Evolutionary conservation across 139 green algal genomes (phyloP), one percentile per base, ranked within the genome.

Genomic region (Nannochloris sp.): DNA sequence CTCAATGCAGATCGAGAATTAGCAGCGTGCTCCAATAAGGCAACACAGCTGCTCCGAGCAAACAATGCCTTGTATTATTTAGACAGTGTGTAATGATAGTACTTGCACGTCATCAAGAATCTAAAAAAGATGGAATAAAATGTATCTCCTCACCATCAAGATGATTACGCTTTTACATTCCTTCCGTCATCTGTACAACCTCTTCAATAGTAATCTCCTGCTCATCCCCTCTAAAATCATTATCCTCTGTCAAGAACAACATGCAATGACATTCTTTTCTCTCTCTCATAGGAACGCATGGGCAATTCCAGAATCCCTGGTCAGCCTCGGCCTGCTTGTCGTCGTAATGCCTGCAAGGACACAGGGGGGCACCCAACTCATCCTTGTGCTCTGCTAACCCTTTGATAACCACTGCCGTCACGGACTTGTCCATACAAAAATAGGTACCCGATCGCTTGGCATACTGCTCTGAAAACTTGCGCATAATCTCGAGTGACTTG

Each of bases 231-330:
- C 73, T 78, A 75, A 99, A 99, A 59, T 93, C 85, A 62, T 96
- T 96, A 65, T 97, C 93, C 44, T 94, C 82, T 2, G 89, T 97
- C 16, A 99, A 71, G 76, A 99, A 99, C 6, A 99, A 87, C 93
- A 99, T 99, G 87, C 93, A 99, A 65, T 99, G 93, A 78, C 93
- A 99, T 70, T 98, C 93, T 82, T 94, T 92, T 37, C 87, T 79
- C 68, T 98, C 92, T 20, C 94, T 78, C 94, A 99, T 99, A 12
- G 94, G 94, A 40, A 98, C 92, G 63, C 94, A 99, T 1, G 94
- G 94, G 76, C 94, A 99, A 77, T 99, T 99, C 94, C 94, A 99
- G 80, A 95, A 99, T 6, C 94, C 93, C 69, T 93, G 78, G 6
- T 85, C 77, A 3, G 85, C 94, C 71, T 99, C 94, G 8, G 83